phyloP scores from a whole-genome alignment of 1,139 yeast species.

The Blastobotrys apis region DNA sequence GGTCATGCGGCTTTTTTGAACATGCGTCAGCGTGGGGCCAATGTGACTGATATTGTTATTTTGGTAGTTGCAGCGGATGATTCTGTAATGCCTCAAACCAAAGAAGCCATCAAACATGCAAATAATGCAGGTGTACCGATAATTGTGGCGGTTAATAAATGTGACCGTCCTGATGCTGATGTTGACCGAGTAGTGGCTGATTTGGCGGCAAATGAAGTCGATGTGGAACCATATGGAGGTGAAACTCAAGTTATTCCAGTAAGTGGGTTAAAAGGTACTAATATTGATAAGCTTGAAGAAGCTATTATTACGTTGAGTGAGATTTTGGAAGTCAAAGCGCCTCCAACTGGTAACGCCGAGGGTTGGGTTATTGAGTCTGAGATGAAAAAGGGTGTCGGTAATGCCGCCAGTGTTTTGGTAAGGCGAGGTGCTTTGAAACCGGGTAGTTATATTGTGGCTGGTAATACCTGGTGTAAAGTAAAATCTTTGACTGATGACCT shows the following conservation, averaged over 20 bases:
- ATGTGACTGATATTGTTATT: slow-evolving; percentile 85
- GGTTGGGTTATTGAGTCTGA: slow-evolving; percentile 92
- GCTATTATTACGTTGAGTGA: slow-evolving; percentile 84
- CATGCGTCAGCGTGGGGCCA: slow-evolving; percentile 96
- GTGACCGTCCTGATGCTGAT: slow-evolving; percentile 75
- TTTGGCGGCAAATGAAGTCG: slow-evolving; percentile 70
- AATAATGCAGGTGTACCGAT: slow-evolving; percentile 78
- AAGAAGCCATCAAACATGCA: slow-evolving; percentile 93
- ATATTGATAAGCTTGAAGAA: slow-evolving; percentile 86
- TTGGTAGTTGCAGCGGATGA: slow-evolving; percentile 98
- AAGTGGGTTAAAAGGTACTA: slow-evolving; percentile 79
- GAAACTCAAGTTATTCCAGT: slow-evolving; percentile 87
- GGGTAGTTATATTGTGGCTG: slow-evolving; percentile 76
- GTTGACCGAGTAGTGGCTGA: slow-evolving; percentile 73
- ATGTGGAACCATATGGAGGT: slow-evolving; percentile 92
- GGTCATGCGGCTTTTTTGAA: slow-evolving; percentile 97
- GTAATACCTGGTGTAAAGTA: slow-evolving; percentile 81
- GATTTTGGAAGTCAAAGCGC: slow-evolving; percentile 71
- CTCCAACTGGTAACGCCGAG: slow-evolving; percentile 51
- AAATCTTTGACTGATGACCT: slow-evolving; percentile 74
- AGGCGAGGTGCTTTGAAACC: slow-evolving; percentile 70
- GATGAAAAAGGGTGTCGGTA: slow-evolving; percentile 77
- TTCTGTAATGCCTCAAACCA: slow-evolving; percentile 96
- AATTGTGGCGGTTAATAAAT: slow-evolving; percentile 88
- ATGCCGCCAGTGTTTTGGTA: slow-evolving; percentile 78